phyloP scores from a whole-genome alignment of 1,139 yeast genomes.

The Hanseniaspora uvarum region DNA sequence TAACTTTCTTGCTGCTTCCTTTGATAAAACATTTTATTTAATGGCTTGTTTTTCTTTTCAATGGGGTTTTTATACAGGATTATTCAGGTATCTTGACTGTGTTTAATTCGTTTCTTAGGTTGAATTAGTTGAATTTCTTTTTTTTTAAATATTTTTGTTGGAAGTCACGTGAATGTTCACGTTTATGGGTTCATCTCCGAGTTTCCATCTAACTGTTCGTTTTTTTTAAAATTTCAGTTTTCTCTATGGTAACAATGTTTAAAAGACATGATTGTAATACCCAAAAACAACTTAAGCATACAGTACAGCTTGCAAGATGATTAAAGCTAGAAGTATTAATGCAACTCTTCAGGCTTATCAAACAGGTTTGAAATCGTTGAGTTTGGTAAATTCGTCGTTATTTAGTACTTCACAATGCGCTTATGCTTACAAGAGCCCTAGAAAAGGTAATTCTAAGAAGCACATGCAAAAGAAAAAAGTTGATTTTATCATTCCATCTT shows the following conservation, averaged over 20 bases:
- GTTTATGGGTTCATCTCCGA: not conserved
- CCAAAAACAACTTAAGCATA: not conserved
- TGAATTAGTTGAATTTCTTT: not conserved
- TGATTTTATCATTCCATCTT: constrained; percentile 50
- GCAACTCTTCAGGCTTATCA: not conserved
- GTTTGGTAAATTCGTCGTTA: not conserved
- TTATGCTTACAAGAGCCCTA: constrained; percentile 18
- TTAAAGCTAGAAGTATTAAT: not conserved
- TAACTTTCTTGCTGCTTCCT: too few species aligned
- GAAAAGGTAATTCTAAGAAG: constrained; percentile 25
- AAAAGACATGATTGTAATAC: not conserved
- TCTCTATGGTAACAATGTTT: too few species aligned
- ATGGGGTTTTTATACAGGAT: too few species aligned
- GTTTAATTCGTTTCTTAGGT: too few species aligned
- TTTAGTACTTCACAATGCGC: not conserved
- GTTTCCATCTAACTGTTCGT: not conserved
- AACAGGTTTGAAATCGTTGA: not conserved
- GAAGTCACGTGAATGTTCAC: not conserved
- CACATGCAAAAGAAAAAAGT: constrained; percentile 29
- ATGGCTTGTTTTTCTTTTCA: too few species aligned
- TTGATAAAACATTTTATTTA: too few species aligned
- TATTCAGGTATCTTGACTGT: too few species aligned
- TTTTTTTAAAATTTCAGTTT: too few species aligned
- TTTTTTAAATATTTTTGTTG: too few species aligned
- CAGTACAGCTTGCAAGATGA: not conserved